Evolutionary conservation across 306 rosid species (phyloP), one percentile per base, ranked within the genome.

Genomic region (Luffa acutangula): DNA sequence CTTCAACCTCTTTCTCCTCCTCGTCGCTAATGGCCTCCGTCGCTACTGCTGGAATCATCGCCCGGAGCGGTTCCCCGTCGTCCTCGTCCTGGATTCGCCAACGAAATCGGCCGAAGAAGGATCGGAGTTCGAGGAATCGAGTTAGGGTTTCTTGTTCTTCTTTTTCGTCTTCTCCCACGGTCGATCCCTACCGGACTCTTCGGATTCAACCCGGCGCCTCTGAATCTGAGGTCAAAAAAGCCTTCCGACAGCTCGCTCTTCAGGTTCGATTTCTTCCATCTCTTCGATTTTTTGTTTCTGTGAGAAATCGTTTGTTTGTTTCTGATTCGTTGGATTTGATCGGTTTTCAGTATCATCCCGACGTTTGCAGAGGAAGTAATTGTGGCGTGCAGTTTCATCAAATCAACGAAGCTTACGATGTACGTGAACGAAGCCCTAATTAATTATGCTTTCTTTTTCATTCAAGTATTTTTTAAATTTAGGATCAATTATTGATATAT

Each of bases 371-470:
- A 83, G 97, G 94, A 48, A 90, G 9, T 77, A 91, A 91, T 75
- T 91, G 96, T 15, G 89, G 93, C 1, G 99, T 93, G 53, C 89
- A 89, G 75, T 93, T 95, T 88, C 91, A 93, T 56, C 82, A 73
- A 72, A 95, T 95, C 89, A 91, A 93, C 7, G 92, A 96, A 82
- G 99, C 99, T 48, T 93, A 96, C 79, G 96, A 90, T 89, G 99
- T 96, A 82, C 34, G 89, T 17, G 45, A 49, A 39, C 73, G 0
- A 5, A 78, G 21, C 13, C 20, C n/a, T 46, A 15, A 42, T 20
- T 43, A 2, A 1, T 42, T 42, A 49, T 67, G 20, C 33, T 41
- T 0, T 21, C 25, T 8, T 9, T 21, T 48, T 31, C 15, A 63
- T 11, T 72, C 0, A 21, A 42, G 9, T 70, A 5, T 45, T 5